A percentile compares a stretch with the other conserved stretches of the same genome.
phyloP scores from a whole-genome alignment of 2,329 filamentous ascomycete species.

The Chaetomiaceae sp. region DNA sequence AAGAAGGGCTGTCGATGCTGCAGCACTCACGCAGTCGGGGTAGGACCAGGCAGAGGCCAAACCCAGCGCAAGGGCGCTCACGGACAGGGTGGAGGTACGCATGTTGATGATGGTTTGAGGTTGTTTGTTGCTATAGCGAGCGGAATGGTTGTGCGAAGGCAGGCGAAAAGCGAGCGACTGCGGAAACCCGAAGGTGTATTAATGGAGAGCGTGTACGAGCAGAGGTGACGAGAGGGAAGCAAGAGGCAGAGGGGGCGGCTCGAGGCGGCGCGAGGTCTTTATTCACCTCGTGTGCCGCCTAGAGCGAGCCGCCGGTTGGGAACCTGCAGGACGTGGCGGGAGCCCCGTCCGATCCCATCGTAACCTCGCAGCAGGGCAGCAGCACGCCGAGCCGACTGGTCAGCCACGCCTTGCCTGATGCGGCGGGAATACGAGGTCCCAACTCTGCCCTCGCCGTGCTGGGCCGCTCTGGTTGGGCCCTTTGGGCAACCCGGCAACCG shows the following conservation, averaged over 20 bases:
- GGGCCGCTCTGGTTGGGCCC: not conserved
- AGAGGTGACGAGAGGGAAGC: conserved; percentile 1
- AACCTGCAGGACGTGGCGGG: not conserved
- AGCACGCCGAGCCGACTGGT: not conserved
- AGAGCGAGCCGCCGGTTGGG: not conserved
- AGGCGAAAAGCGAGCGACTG: conserved; percentile 19
- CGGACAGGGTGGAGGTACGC: conserved; percentile 19
- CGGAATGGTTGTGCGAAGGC: conserved; percentile 5
- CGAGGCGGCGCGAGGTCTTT: conserved; percentile 8
- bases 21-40: conserved; percentile 21
- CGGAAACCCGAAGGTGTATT: conserved; percentile 16
- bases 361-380: not conserved
- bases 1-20: not conserved
- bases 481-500: not conserved
- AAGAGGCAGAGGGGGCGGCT: not conserved
- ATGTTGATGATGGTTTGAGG: conserved; percentile 12
- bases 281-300: too few species aligned
- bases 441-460: not conserved
- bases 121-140: conserved; percentile 7
- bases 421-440: conserved; percentile 13
- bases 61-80: conserved; percentile 21
- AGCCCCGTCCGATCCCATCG: too few species aligned
- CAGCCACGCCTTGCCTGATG: conserved; percentile 3
- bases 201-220: conserved; percentile 3
- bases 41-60: conserved; percentile 19